These are phyloP conservation scores for Periconia macrospinosa DNA, from an alignment of 2,329 filamentous ascomycete genomes.

Conservation along the genomic window DNA sequence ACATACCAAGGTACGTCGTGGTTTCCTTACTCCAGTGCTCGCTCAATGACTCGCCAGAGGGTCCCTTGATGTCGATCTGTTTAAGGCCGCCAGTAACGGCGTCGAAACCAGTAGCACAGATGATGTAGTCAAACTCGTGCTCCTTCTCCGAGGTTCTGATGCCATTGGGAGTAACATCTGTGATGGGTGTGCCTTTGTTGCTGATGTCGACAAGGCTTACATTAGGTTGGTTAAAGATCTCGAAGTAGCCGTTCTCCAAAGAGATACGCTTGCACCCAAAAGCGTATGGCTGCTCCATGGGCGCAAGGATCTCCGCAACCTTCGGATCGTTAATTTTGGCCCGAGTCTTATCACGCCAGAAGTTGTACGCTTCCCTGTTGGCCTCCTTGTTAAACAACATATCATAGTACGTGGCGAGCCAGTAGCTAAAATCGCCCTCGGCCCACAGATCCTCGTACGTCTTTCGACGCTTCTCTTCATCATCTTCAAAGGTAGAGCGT, in stretches of 20 bases:
- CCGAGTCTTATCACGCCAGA: constrained; percentile 46
- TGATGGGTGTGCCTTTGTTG: not conserved
- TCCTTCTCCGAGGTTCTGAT: constrained; percentile 52
- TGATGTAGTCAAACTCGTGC: constrained; percentile 56
- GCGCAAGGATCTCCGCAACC: constrained; percentile 45
- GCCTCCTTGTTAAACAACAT: constrained; percentile 38
- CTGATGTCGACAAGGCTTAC: constrained; percentile 55
- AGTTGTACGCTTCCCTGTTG: constrained; percentile 47
- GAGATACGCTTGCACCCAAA: constrained; percentile 28
- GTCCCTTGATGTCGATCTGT: constrained; percentile 39
- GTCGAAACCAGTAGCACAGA: constrained; percentile 51
- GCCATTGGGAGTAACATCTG: constrained; percentile 35
- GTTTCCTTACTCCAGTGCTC: constrained; percentile 19
- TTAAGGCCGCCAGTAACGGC: constrained; percentile 40
- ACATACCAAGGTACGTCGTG: constrained; percentile 44
- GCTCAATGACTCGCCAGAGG: constrained; percentile 21
- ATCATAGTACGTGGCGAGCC: constrained; percentile 36
- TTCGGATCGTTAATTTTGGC: constrained; percentile 38
- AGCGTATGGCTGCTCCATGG: constrained; percentile 32
- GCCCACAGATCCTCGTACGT: constrained; percentile 22
- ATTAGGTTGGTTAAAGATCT: constrained; percentile 46
- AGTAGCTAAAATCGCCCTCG: constrained; percentile 24
- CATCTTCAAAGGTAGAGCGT: constrained; percentile 21
- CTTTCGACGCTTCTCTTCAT: not conserved
- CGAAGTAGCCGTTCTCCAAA: constrained; percentile 37